Evolutionary conservation across 2,329 filamentous ascomycete species (phyloP), one percentile per base, ranked within the genome.

Genomic region (Neurospora crassa): DNA sequence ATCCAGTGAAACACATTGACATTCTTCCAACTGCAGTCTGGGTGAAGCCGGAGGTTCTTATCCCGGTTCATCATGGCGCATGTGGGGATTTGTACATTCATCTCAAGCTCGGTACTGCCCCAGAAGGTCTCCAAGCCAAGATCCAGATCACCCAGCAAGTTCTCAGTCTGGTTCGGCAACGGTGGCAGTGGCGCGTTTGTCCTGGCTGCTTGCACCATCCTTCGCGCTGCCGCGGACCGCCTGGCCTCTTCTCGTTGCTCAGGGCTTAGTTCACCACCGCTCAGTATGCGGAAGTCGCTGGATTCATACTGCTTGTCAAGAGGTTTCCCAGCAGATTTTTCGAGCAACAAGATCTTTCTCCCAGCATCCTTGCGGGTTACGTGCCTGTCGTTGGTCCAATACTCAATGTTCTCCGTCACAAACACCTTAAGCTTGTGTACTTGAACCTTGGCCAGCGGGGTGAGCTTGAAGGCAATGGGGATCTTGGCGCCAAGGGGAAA

Each of bases 1-100:
- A 97, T 97, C 94, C 94, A 97, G 79, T 97, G 94, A 79, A 93
- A 93, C 70, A 97, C 94, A 77, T 96, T 93, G 69, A 97, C 95
- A 74, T 96, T 96, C 78, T 93, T 92, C 85, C 95, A 97, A 71
- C 93, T 97, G 70, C 93, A 97, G 78, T 97, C 94, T 70, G 95
- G 95, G 79, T 97, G 91, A 72, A 97, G 82, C 72, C 89, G 87
- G 45, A 87, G 71, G 10, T 80, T 80, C 79, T 86, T 87, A 77
- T 94, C 90, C 76, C 90, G 91, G 29, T 91, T 89, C 91, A 96
- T 94, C 78, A 91, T 90, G 76, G 92, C 89, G 78, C 94, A 97
- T 43, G 92, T 97, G 12, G 94, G 94, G 68, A 97, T 86, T 81
- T 97, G 93, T 11, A 97, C 93, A 73, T 91, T 96, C 84, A 97